Evolutionary conservation across 2,329 filamentous ascomycete genomes (phyloP).

Genomic region (Pseudocercospora fijiensis): DNA sequence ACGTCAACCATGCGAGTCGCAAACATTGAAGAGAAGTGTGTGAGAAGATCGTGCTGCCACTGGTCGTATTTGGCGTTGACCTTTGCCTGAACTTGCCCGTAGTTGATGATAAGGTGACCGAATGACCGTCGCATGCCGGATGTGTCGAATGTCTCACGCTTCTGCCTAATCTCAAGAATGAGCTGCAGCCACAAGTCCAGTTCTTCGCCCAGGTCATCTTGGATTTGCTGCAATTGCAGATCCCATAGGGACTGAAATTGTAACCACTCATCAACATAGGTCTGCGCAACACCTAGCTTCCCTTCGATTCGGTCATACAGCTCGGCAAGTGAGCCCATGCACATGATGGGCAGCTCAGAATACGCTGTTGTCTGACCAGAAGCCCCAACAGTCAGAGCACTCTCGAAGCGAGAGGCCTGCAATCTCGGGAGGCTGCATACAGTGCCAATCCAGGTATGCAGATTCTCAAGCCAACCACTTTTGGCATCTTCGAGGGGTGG

Average conservation of each 20-base stretch:
- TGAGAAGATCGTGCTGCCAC: slow-evolving; percentile 96
- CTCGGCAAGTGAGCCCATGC: slow-evolving; percentile 72
- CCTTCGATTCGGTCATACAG: slow-evolving; percentile 83
- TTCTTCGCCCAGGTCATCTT: slow-evolving; percentile 86
- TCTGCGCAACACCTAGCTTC: slow-evolving; percentile 74
- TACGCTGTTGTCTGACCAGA: slow-evolving; percentile 70
- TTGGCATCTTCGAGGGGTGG: slow-evolving; percentile 88
- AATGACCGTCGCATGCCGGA: slow-evolving; percentile 91
- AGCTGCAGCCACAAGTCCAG: slow-evolving; percentile 90
- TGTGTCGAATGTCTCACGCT: slow-evolving; percentile 93
- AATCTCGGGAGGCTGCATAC: slow-evolving; percentile 92
- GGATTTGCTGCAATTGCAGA: slow-evolving; percentile 91
- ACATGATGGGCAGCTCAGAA: slow-evolving; percentile 78
- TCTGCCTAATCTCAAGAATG: slow-evolving; percentile 95
- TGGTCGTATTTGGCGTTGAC: slow-evolving; percentile 99
- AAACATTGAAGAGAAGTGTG: slow-evolving; percentile 87
- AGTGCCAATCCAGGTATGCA: slow-evolving; percentile 90
- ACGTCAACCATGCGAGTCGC: slow-evolving; percentile 89
- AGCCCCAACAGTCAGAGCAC: slow-evolving; percentile 65
- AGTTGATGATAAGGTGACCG: slow-evolving; percentile 92
- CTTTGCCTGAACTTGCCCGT: slow-evolving; percentile 97
- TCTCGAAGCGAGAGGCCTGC: slow-evolving; percentile 92
- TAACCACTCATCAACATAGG: slow-evolving; percentile 95
- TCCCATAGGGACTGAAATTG: slow-evolving; percentile 99
- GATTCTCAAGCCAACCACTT: slow-evolving; percentile 87